Percentiles rank a stretch among this genome's conserved stretches.
Evolutionary conservation across 192 early-diverging fungal genomes (phyloP).

Genomic region (Backusella tarrabulga): DNA sequence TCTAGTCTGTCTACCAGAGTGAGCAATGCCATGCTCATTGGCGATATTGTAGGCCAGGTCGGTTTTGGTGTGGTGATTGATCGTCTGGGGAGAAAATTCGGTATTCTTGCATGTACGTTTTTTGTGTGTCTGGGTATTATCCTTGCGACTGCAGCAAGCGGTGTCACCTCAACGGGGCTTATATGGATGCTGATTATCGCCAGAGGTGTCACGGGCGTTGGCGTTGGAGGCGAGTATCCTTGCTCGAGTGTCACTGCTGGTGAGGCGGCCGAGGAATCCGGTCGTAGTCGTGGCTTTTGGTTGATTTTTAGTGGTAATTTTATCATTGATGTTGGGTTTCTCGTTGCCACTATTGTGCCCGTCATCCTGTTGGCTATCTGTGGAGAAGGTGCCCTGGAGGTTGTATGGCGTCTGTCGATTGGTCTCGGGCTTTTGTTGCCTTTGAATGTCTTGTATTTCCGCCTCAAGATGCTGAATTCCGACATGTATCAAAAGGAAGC

Average conservation of each 20-base stretch:
- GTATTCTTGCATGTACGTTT: slow-evolving; percentile 43
- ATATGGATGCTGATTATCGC: slow-evolving; percentile 43
- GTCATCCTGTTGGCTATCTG: slow-evolving; percentile 40
- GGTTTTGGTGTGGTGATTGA: slow-evolving; percentile 47
- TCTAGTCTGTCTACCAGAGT: slow-evolving; percentile 39
- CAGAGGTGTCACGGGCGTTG: slow-evolving; percentile 40
- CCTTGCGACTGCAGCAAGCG: slow-evolving; percentile 34
- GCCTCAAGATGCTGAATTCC: slow-evolving; percentile 57
- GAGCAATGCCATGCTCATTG: slow-evolving; percentile 45
- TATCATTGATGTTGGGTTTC: slow-evolving; percentile 44
- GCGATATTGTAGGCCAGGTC: slow-evolving; percentile 48
- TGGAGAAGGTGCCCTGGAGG: slow-evolving; percentile 38
- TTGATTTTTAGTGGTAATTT: slow-evolving; percentile 48
- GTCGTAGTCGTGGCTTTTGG: slow-evolving; percentile 46
- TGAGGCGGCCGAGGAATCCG: slow-evolving; percentile 49
- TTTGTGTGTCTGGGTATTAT: slow-evolving; percentile 41
- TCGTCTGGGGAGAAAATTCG: slow-evolving; percentile 50
- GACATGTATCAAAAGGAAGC: slow-evolving; percentile 47
- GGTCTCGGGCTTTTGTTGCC: slow-evolving; percentile 49
- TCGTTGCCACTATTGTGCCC: slow-evolving; percentile 41
- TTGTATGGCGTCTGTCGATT: slow-evolving; percentile 51
- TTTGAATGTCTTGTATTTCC: slow-evolving; percentile 49
- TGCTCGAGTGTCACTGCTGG: slow-evolving; percentile 47
- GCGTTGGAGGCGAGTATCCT: slow-evolving; percentile 53
- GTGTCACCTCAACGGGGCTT: slow-evolving; percentile 36